Evolutionary conservation across 306 rosid genomes (phyloP).

Genomic region (Vicia villosa): DNA sequence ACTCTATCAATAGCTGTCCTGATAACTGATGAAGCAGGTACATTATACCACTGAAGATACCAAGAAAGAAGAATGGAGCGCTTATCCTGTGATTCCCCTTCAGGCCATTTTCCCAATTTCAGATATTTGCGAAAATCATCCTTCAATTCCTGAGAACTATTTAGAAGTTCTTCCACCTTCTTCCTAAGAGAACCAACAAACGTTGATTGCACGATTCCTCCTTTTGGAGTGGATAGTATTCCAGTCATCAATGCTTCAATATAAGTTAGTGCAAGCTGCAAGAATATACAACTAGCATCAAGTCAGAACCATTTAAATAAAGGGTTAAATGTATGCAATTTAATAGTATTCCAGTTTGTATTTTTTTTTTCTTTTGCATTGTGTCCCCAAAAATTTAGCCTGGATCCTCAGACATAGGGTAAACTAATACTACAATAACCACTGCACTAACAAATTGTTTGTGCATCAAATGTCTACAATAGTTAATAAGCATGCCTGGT

Average conservation of each 20-base stretch:
- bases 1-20: constrained; percentile 54
- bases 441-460: neutral
- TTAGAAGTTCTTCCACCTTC: constrained; percentile 74
- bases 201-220: constrained; percentile 74
- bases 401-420: neutral
- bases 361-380: neutral
- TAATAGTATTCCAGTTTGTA: neutral
- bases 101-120: constrained; percentile 81
- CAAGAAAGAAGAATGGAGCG: constrained; percentile 75
- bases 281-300: constrained; percentile 33
- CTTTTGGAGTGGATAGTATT: constrained; percentile 63
- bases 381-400: neutral
- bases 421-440: neutral
- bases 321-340: neutral
- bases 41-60: constrained; percentile 88
- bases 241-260: constrained; percentile 72
- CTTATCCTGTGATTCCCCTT: constrained; percentile 50
- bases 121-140: constrained; percentile 65
- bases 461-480: neutral
- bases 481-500: neutral
- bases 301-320: constrained; percentile 18
- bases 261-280: constrained; percentile 84
- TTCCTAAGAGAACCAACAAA: constrained; percentile 77
- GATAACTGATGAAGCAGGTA: constrained; percentile 66
- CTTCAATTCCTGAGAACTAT: constrained; percentile 60